Evolutionary conservation across 805 yeast species (phyloP).

Genomic region (Sugiyamaella boreocaroliniensis): DNA sequence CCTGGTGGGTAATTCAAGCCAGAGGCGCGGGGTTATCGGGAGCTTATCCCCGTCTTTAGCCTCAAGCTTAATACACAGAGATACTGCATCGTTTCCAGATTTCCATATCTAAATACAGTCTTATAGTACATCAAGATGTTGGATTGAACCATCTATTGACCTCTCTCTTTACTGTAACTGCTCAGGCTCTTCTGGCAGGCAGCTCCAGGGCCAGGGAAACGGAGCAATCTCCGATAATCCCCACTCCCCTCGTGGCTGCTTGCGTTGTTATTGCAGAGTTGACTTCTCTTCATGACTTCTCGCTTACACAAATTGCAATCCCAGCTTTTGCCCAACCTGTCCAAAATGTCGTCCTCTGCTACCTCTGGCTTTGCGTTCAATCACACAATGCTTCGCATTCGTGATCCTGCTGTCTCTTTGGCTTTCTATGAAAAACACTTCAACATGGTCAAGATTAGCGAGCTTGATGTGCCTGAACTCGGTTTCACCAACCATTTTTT

Average conservation of each 20-base stretch:
- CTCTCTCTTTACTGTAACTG: too few species aligned
- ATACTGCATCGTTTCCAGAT: too few species aligned
- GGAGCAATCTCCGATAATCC: too few species aligned
- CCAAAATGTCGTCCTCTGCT: not conserved
- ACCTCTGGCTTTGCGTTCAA: conserved; percentile 19
- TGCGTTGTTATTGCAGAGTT: not conserved
- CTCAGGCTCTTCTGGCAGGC: too few species aligned
- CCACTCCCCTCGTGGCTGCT: not conserved
- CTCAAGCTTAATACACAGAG: too few species aligned
- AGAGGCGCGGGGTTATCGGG: too few species aligned
- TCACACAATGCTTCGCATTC: conserved; percentile 58
- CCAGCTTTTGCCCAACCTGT: not conserved
- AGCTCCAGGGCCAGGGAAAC: too few species aligned
- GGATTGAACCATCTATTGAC: too few species aligned
- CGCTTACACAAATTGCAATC: not conserved
- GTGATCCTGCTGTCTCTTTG: conserved; percentile 68
- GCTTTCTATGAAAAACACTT: conserved; percentile 68
- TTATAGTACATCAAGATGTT: too few species aligned
- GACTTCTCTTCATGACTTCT: not conserved
- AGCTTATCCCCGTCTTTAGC: too few species aligned
- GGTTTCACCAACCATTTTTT: conserved; percentile 66
- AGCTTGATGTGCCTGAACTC: conserved; percentile 46
- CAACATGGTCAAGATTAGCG: conserved; percentile 58
- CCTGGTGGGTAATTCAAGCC: too few species aligned
- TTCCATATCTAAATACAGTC: too few species aligned